These are phyloP conservation scores for Naganishia liquefaciens DNA, from an alignment of 1,284 basidiomycete genomes.

Conservation along the genomic window DNA sequence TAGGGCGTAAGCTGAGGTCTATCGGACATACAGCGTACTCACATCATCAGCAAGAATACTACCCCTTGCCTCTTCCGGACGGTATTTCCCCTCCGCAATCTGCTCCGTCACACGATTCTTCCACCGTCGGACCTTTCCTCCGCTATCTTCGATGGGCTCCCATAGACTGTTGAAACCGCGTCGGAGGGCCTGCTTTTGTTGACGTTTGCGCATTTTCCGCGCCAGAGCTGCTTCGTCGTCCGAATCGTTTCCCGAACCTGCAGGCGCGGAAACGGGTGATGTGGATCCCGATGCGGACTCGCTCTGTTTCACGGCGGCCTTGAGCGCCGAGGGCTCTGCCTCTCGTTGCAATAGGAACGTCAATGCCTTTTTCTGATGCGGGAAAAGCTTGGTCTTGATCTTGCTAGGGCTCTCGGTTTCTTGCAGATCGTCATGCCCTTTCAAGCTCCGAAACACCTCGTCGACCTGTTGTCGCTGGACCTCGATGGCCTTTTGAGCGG, in stretches of 20 bases:
- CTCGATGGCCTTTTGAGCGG: slow-evolving; percentile 70
- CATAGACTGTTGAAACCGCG: slow-evolving; percentile 44
- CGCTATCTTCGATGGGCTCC: slow-evolving; percentile 43
- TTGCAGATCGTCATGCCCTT: slow-evolving; percentile 78
- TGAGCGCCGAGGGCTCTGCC: slow-evolving; percentile 49
- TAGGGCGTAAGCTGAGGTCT: background rate
- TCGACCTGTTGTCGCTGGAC: slow-evolving; percentile 91
- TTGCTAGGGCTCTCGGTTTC: slow-evolving; percentile 79
- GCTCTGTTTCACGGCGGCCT: slow-evolving; percentile 41
- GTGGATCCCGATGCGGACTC: slow-evolving; percentile 4
- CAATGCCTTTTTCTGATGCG: slow-evolving; percentile 96
- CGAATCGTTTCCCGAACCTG: slow-evolving; percentile 36
- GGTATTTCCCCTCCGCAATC: slow-evolving; percentile 52
- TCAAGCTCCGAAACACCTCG: slow-evolving; percentile 84
- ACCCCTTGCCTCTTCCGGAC: slow-evolving; percentile 78
- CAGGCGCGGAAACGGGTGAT: background rate
- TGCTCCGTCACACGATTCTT: slow-evolving; percentile 82
- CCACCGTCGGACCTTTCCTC: slow-evolving; percentile 69
- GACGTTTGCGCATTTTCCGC: slow-evolving; percentile 7
- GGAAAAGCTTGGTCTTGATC: slow-evolving; percentile 85
- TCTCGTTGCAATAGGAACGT: slow-evolving; percentile 96
- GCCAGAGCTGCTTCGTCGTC: slow-evolving; percentile 34
- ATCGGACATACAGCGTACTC: slow-evolving; percentile 49
- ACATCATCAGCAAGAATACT: slow-evolving; percentile 93
- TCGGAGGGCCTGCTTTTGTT: slow-evolving; percentile 35